A percentile compares a stretch with the other conserved stretches of the same genome.
These are phyloP conservation scores for Polyporus arcularius DNA, from an alignment of 768 basidiomycete genomes.

Conservation along the genomic window DNA sequence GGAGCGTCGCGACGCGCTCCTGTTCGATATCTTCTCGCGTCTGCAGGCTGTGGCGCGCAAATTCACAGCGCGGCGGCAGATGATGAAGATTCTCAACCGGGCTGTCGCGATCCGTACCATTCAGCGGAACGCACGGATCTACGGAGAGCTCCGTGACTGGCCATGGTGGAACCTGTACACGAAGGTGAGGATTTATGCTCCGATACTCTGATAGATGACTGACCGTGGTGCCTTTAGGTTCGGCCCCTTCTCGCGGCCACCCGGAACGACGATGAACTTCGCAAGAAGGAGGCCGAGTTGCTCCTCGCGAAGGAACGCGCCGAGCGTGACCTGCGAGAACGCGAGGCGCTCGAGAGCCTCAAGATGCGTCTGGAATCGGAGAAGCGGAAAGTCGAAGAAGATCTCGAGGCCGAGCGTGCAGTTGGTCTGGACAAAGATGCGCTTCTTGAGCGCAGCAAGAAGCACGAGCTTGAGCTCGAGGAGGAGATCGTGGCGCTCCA, in stretches of 20 bases:
- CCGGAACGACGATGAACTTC: constrained; percentile 87
- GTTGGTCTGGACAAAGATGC: constrained; percentile 82
- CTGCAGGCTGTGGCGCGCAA: constrained; percentile 86
- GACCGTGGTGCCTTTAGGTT: constrained; percentile 48
- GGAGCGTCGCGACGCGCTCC: constrained; percentile 83
- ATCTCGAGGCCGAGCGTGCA: constrained; percentile 79
- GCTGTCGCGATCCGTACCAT: constrained; percentile 90
- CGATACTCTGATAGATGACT: background rate
- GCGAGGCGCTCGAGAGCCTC: constrained; percentile 73
- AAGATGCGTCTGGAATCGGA: constrained; percentile 84
- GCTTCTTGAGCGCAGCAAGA: constrained; percentile 80
- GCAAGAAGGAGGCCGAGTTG: constrained; percentile 84
- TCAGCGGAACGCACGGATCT: constrained; percentile 91
- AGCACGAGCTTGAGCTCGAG: constrained; percentile 80
- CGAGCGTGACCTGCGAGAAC: constrained; percentile 83
- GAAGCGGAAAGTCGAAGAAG: constrained; percentile 79
- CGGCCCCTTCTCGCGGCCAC: constrained; percentile 93
- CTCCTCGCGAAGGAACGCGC: constrained; percentile 79
- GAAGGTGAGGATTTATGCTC: constrained; percentile 51
- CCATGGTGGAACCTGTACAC: constrained; percentile 99
- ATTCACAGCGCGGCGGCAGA: constrained; percentile 85
- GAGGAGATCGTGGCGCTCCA: constrained; percentile 83
- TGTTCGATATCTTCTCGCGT: constrained; percentile 87
- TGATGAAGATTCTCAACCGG: constrained; percentile 93
- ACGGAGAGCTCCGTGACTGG: constrained; percentile 90